A percentile compares a stretch with the other conserved stretches of the same genome.
Evolutionary conservation across 306 rosid genomes (phyloP).

Genomic region (Medicago arabica): DNA sequence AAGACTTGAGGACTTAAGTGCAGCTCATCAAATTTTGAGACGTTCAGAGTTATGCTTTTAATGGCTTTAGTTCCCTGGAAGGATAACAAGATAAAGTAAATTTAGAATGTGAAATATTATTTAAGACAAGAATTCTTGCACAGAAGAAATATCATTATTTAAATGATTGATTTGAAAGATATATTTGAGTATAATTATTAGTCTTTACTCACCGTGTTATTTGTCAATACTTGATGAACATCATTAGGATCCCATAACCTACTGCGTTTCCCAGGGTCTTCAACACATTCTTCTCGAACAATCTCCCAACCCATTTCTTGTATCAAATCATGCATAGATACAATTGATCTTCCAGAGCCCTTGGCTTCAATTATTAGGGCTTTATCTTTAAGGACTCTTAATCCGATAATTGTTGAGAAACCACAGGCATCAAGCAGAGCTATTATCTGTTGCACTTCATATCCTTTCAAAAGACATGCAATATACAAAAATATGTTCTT

Average conservation of each 20-base stretch:
- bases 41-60: slow-evolving; percentile 28
- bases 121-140: too few relatives aligned
- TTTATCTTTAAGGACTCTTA: slow-evolving; percentile 40
- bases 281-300: slow-evolving; percentile 39
- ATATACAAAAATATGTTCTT: slow-evolving; percentile 38
- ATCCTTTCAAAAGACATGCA: slow-evolving; percentile 41
- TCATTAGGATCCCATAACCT: slow-evolving; percentile 31
- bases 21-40: slow-evolving; percentile 14
- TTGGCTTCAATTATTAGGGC: slow-evolving; percentile 39
- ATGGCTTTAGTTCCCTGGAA: slow-evolving; percentile 37
- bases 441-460: background rate
- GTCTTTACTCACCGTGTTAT: slow-evolving; percentile 26
- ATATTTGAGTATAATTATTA: background rate
- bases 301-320: slow-evolving; percentile 42
- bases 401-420: slow-evolving; percentile 27
- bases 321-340: slow-evolving; percentile 44
- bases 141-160: background rate
- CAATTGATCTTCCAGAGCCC: slow-evolving; percentile 14
- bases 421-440: slow-evolving; percentile 42
- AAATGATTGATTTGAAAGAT: background rate
- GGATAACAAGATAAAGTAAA: background rate
- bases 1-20: slow-evolving; percentile 4
- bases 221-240: slow-evolving; percentile 26
- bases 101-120: background rate
- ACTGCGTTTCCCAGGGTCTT: slow-evolving; percentile 36